Conservation (phyloP, 2,329 filamentous ascomycete species). For the Hypoxylon sp. region DNA sequence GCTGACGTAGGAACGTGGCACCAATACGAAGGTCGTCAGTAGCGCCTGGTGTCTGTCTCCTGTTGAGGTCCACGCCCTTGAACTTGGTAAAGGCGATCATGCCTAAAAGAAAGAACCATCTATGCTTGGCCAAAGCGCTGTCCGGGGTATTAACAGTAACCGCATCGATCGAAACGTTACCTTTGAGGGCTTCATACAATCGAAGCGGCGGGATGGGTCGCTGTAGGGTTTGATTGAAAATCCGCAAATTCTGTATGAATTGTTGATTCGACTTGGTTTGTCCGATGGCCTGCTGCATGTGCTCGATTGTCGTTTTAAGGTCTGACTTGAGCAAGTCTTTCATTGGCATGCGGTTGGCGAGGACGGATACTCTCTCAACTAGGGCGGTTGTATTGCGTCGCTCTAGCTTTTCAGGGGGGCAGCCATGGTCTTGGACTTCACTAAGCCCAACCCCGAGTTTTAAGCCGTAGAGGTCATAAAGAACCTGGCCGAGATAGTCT, state of each 20-base stretch:
- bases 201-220: constrained; percentile 85
- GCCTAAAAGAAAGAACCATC: constrained; percentile 94
- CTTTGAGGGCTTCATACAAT: constrained; percentile 84
- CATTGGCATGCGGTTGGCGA: constrained; percentile 87
- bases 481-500: constrained; percentile 85
- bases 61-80: constrained; percentile 76
- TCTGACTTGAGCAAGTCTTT: constrained; percentile 94
- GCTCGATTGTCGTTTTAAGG: constrained; percentile 89
- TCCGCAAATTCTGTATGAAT: constrained; percentile 88
- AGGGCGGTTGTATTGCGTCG: constrained; percentile 84
- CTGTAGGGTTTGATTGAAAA: constrained; percentile 85
- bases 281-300: constrained; percentile 90
- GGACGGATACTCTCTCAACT: constrained; percentile 84
- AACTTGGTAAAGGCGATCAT: constrained; percentile 92
- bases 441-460: constrained; percentile 79
- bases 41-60: constrained; percentile 81
- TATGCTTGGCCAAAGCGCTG: constrained; percentile 80
- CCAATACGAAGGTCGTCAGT: constrained; percentile 89
- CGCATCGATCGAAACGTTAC: constrained; percentile 80
- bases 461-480: constrained; percentile 86
- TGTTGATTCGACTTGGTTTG: constrained; percentile 82
- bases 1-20: constrained; percentile 82
- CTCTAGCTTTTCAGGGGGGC: constrained; percentile 82
- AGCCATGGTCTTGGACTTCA: constrained; percentile 83
- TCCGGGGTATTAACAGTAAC: constrained; percentile 78